Conservation (phyloP, 2,329 filamentous ascomycete genomes). For the Diaporthe australafricana region DNA sequence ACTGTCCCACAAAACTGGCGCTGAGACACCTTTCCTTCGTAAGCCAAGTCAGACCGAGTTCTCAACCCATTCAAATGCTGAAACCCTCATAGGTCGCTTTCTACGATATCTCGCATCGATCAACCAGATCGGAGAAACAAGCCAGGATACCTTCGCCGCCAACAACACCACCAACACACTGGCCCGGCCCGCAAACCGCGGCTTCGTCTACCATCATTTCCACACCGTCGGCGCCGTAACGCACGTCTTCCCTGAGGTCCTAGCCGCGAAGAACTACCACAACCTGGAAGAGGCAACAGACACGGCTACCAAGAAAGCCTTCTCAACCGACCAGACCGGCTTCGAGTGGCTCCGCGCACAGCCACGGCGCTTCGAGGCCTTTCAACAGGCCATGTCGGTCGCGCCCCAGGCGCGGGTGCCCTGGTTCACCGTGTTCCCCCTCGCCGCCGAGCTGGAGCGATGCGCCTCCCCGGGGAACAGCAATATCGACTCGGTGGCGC, state of each 20-base stretch:
- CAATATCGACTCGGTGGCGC: not conserved
- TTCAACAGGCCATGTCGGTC: conserved; percentile 41
- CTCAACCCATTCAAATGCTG: not conserved
- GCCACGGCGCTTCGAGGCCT: not conserved
- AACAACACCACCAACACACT: conserved; percentile 11
- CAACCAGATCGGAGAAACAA: not conserved
- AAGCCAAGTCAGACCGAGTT: not conserved
- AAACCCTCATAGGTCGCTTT: not conserved
- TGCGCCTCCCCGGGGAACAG: not conserved
- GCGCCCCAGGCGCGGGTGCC: conserved; percentile 37
- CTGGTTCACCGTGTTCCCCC: conserved; percentile 41
- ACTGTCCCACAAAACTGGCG: not conserved
- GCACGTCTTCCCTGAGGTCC: not conserved
- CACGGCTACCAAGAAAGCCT: not conserved
- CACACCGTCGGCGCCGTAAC: not conserved
- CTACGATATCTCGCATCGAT: conserved; percentile 16
- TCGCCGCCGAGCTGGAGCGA: conserved; percentile 38
- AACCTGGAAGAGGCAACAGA: not conserved
- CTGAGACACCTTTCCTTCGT: not conserved
- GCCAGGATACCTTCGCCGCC: conserved; percentile 5
- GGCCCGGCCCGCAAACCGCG: not conserved
- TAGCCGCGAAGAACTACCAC: not conserved
- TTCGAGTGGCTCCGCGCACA: not conserved
- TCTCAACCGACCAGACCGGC: not conserved
- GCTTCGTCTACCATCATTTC: not conserved